Conservation (phyloP, 2,329 filamentous ascomycete genomes). For the Penicillium carneum region DNA sequence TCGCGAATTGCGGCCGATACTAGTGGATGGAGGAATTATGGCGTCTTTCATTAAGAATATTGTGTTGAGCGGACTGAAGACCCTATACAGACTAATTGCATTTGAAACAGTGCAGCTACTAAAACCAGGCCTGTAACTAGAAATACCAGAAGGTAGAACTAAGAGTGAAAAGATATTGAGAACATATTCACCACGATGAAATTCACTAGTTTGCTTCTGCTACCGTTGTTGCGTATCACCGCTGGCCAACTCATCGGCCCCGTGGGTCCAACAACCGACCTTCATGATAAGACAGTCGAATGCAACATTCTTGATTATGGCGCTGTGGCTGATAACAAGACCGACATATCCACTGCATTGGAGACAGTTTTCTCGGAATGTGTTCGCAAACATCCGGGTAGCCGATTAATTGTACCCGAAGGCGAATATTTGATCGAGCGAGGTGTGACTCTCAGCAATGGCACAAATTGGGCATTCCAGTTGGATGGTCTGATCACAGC, state of each 20-base stretch:
- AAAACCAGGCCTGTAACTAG: neutral
- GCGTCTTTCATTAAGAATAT: neutral
- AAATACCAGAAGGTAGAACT: neutral
- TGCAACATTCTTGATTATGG: slow-evolving; percentile 28
- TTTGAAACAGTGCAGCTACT: neutral
- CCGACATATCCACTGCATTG: slow-evolving; percentile 23
- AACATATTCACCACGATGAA: neutral
- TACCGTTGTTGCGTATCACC: slow-evolving; percentile 3
- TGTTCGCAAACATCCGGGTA: slow-evolving; percentile 28
- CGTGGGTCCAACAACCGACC: slow-evolving; percentile 21
- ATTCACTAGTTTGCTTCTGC: neutral
- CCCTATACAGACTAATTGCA: neutral
- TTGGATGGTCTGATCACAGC: slow-evolving; percentile 46
- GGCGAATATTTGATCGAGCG: slow-evolving; percentile 40
- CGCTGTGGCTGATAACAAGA: slow-evolving; percentile 23
- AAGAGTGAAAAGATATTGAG: neutral
- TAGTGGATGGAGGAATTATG: neutral
- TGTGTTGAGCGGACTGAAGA: neutral
- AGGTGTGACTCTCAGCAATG: slow-evolving; percentile 40
- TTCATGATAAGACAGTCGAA: slow-evolving; percentile 19
- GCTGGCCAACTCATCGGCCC: slow-evolving; percentile 23
- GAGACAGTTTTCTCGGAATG: slow-evolving; percentile 34
- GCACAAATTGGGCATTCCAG: slow-evolving; percentile 46
- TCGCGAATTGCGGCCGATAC: neutral
- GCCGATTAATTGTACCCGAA: slow-evolving; percentile 39